Percentiles rank a stretch among this genome's conserved stretches.
phyloP scores from a whole-genome alignment of 1,284 basidiomycete genomes.

The Violaceomyces palustris region DNA sequence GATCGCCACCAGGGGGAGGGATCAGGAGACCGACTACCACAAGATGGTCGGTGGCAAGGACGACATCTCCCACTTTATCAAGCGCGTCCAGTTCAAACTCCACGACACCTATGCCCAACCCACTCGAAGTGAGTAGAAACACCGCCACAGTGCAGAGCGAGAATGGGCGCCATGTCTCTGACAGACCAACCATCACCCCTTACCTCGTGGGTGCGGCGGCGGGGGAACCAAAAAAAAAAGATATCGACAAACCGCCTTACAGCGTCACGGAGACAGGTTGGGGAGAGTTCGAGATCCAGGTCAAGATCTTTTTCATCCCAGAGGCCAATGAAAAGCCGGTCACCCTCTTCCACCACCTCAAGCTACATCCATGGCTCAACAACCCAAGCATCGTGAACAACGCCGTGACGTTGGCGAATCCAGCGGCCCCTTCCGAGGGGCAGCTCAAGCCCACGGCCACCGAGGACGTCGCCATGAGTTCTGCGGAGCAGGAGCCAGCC shows the following conservation, averaged over 20 bases:
- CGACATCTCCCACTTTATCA: constrained; percentile 55
- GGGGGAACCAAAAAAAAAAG: no score
- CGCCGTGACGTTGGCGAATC: no score
- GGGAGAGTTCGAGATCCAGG: constrained; percentile 97
- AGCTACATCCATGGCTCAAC: constrained; percentile 82
- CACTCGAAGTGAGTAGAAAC: constrained; percentile 66
- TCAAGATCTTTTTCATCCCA: constrained; percentile 83
- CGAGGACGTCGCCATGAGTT: no score
- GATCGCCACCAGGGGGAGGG: constrained; percentile 43
- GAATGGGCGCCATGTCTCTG: no score
- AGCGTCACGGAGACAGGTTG: constrained; percentile 95
- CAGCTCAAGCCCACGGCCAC: no score
- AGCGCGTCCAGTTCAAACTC: constrained; percentile 91
- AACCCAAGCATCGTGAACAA: not conserved
- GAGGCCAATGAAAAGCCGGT: constrained; percentile 90
- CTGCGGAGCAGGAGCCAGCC: not conserved
- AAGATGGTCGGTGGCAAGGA: constrained; percentile 50
- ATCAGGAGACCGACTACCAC: constrained; percentile 46
- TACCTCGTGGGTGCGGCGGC: no score
- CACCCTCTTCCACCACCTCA: constrained; percentile 82
- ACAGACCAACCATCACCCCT: no score
- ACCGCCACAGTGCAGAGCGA: not conserved
- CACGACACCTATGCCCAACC: constrained; percentile 95
- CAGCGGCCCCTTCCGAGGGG: constrained; percentile 1
- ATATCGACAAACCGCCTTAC: constrained; percentile 86